Percentiles rank a stretch among this genome's conserved stretches.
These are phyloP conservation scores for Trichoderma atroviride DNA, from an alignment of 2,329 filamentous ascomycete genomes.

Conservation along the genomic window DNA sequence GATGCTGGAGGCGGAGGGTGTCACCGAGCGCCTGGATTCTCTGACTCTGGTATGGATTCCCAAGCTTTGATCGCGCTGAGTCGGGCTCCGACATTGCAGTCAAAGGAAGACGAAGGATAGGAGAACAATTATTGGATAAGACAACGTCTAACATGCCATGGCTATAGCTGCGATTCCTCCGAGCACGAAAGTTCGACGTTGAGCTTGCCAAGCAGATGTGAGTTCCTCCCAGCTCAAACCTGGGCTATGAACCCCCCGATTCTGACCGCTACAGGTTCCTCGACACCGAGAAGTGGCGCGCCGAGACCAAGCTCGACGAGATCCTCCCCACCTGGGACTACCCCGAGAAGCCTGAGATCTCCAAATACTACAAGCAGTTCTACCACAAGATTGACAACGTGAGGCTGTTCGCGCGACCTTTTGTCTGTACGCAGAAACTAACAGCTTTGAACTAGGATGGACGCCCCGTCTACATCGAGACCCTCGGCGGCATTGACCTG, in stretches of 20 bases:
- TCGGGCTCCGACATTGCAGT: background rate
- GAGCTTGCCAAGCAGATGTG: slow-evolving; percentile 84
- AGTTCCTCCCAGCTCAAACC: slow-evolving; percentile 37
- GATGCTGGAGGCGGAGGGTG: slow-evolving; percentile 82
- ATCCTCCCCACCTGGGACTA: slow-evolving; percentile 82
- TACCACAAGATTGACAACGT: slow-evolving; percentile 97
- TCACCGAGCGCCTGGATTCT: slow-evolving; percentile 84
- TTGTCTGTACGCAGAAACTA: slow-evolving; percentile 1
- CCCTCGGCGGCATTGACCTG: slow-evolving; percentile 91
- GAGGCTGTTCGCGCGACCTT: slow-evolving; percentile 31
- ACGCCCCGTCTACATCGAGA: slow-evolving; percentile 95
- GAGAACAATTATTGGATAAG: background rate
- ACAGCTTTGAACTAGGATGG: slow-evolving; percentile 67
- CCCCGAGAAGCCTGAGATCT: slow-evolving; percentile 79
- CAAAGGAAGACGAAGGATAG: background rate
- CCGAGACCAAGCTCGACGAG: slow-evolving; percentile 81
- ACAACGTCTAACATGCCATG: slow-evolving; percentile 9
- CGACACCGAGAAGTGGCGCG: slow-evolving; percentile 88
- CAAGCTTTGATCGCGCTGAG: background rate
- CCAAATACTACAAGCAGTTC: slow-evolving; percentile 95
- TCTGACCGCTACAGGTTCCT: slow-evolving; percentile 69
- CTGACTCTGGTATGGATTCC: slow-evolving; percentile 73
- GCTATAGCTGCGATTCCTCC: slow-evolving; percentile 77
- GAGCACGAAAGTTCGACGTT: slow-evolving; percentile 94
- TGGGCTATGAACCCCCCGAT: background rate